phyloP scores from a whole-genome alignment of 2,329 filamentous ascomycete species.

The Hypoxylon sp. region DNA sequence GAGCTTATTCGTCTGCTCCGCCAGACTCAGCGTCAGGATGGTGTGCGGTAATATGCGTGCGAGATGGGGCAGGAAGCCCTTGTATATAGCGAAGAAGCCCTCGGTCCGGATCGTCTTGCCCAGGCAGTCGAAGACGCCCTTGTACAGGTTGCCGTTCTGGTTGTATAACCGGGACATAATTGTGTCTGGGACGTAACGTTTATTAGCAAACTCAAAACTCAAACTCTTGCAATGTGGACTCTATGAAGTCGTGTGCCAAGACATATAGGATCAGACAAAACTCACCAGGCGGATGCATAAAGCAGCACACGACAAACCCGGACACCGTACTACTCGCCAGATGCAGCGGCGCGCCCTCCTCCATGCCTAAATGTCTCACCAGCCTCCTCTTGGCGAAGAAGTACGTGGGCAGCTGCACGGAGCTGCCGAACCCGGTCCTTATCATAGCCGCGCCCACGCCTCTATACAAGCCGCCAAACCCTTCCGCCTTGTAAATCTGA shows the following conservation, averaged over 20 bases:
- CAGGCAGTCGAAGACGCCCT: conserved; percentile 91
- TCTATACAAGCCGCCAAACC: conserved; percentile 85
- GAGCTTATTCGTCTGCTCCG: conserved; percentile 96
- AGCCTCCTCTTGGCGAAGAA: conserved; percentile 95
- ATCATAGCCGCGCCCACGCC: conserved; percentile 96
- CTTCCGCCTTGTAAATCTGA: conserved; percentile 84
- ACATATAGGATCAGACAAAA: conserved; percentile 30
- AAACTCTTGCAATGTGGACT: not conserved
- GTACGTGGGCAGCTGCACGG: conserved; percentile 96
- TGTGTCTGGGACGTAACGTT: conserved; percentile 72
- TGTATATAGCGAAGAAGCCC: conserved; percentile 93
- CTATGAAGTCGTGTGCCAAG: not conserved
- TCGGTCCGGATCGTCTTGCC: conserved; percentile 92
- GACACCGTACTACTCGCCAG: conserved; percentile 89
- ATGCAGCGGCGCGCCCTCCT: conserved; percentile 91
- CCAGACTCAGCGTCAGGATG: conserved; percentile 90
- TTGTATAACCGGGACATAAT: conserved; percentile 99
- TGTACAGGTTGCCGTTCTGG: conserved; percentile 97
- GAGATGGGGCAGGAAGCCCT: conserved; percentile 95
- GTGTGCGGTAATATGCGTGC: conserved; percentile 96
- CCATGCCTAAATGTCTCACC: conserved; percentile 85
- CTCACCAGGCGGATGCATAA: conserved; percentile 96
- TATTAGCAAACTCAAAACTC: not conserved
- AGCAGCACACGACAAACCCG: conserved; percentile 95
- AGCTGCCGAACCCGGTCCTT: conserved; percentile 93